A percentile compares a stretch with the other conserved stretches of the same genome.
These are phyloP conservation scores for Coniochaeta prunicola DNA, from an alignment of 2,329 filamentous ascomycete genomes.

Conservation along the genomic window DNA sequence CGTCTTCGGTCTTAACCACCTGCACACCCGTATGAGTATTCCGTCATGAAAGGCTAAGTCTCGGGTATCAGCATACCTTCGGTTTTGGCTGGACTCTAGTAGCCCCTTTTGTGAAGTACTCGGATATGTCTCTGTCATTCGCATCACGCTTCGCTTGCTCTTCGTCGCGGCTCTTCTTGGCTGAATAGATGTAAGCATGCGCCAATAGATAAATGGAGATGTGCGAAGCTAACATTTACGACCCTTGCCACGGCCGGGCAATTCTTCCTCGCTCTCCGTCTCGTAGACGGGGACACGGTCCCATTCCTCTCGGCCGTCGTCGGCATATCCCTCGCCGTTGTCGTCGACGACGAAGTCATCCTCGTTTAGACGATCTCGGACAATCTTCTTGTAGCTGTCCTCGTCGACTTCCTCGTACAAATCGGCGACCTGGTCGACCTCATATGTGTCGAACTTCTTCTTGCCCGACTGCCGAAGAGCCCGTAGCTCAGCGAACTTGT, in stretches of 20 bases:
- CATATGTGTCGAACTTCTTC: constrained; percentile 80
- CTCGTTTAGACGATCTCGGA: constrained; percentile 78
- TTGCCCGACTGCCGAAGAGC: constrained; percentile 84
- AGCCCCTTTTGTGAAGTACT: constrained; percentile 82
- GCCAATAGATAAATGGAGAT: neutral
- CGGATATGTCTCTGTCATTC: constrained; percentile 85
- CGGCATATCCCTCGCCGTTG: constrained; percentile 93
- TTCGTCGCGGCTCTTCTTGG: constrained; percentile 82
- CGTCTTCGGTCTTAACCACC: constrained; percentile 75
- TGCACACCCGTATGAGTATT: constrained; percentile 25
- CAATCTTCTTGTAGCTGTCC: constrained; percentile 93
- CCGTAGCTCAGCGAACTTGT: constrained; percentile 68
- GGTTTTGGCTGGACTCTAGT: constrained; percentile 62
- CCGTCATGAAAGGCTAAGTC: neutral
- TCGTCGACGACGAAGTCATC: constrained; percentile 99
- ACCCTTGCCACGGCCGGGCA: constrained; percentile 35
- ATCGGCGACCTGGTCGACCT: constrained; percentile 75
- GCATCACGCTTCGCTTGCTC: constrained; percentile 79
- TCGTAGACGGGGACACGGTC: constrained; percentile 61
- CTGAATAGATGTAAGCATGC: constrained; percentile 32
- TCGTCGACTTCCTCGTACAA: constrained; percentile 97
- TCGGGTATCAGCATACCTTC: constrained; percentile 52
- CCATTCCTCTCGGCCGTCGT: constrained; percentile 95
- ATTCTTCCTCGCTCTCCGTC: constrained; percentile 69
- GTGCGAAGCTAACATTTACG: constrained; percentile 38